Percentiles rank a stretch among this genome's conserved stretches.
Conservation (phyloP, 1,284 basidiomycete species). For the Cystobasidiaceae sp. region DNA sequence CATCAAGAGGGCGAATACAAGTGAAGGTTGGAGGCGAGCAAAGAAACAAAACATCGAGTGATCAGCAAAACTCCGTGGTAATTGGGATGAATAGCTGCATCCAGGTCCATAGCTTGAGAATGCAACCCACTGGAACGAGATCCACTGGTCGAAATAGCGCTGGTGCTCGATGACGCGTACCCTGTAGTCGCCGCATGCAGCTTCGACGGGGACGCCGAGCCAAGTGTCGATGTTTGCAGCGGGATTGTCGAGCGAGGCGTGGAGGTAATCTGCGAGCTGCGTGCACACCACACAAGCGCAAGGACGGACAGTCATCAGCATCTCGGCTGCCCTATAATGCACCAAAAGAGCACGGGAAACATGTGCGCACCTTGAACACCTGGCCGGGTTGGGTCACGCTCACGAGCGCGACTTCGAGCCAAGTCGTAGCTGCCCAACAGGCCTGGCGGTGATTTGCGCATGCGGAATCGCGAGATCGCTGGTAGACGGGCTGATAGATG, state of each 20-base stretch:
- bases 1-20: too few relatives aligned
- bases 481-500: slow-evolving; percentile 4
- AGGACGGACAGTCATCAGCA: too few relatives aligned
- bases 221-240: neutral
- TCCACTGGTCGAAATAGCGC: neutral
- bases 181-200: neutral
- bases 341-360: too few relatives aligned
- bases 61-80: too few relatives aligned
- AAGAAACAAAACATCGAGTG: too few relatives aligned
- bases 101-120: neutral
- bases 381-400: neutral
- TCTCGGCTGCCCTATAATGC: too few relatives aligned
- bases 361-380: neutral
- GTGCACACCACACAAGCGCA: too few relatives aligned
- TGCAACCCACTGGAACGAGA: neutral
- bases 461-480: neutral
- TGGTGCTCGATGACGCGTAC: neutral
- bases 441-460: slow-evolving; percentile 15
- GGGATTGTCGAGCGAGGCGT: neutral
- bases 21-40: too few relatives aligned
- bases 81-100: neutral
- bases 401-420: slow-evolving; percentile 3
- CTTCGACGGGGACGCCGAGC: neutral
- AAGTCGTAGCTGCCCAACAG: neutral
- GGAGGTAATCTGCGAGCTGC: neutral